Conservation (phyloP, 2,329 filamentous ascomycete species). For the Xylariales sp. region DNA sequence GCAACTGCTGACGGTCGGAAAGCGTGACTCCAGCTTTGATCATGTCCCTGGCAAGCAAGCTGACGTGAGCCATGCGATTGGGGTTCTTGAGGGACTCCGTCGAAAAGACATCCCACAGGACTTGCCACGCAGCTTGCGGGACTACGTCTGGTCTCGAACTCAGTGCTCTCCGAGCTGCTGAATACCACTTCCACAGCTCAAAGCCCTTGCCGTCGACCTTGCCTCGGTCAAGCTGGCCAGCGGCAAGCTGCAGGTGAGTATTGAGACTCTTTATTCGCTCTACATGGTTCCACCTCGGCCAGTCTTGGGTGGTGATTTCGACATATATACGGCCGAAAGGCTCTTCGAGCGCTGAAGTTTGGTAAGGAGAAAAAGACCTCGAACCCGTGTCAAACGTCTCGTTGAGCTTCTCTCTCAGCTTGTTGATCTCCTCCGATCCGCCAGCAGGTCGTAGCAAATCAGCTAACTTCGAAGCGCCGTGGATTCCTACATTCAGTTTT, state of each 20-base stretch:
- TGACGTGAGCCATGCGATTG: conserved; percentile 57
- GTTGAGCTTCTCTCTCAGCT: not conserved
- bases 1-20: conserved; percentile 53
- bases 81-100: conserved; percentile 43
- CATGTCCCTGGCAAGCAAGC: conserved; percentile 63
- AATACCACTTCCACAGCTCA: conserved; percentile 44
- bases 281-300: not conserved
- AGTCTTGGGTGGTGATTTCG: not conserved
- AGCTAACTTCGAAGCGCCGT: too few relatives aligned
- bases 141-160: conserved; percentile 47
- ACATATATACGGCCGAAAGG: not conserved
- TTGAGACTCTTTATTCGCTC: conserved; percentile 14
- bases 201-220: conserved; percentile 9
- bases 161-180: conserved; percentile 38
- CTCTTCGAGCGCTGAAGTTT: too few relatives aligned
- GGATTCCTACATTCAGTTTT: too few relatives aligned
- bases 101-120: conserved; percentile 61
- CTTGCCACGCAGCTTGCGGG: conserved; percentile 56
- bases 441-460: not conserved
- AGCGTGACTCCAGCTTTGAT: conserved; percentile 52
- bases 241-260: conserved; percentile 18
- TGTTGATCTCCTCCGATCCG: not conserved
- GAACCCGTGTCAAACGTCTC: not conserved
- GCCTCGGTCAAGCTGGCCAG: conserved; percentile 9
- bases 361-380: too few relatives aligned